Base-by-base conservation (phyloP, 768 basidiomycete species). In the Amanita exitialis region DNA sequence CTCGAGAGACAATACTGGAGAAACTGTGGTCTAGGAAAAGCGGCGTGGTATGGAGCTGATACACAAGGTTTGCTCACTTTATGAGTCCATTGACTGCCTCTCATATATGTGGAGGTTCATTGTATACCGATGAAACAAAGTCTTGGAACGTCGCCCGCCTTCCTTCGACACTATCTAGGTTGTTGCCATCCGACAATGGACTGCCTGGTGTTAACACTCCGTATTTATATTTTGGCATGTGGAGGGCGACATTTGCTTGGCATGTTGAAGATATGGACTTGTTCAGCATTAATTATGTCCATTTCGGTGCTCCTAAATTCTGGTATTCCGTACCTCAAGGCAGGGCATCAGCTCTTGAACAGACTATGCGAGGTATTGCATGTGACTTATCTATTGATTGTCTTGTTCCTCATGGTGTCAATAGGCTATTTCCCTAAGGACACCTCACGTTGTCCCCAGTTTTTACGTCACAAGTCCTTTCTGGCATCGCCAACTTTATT, bases 181-280 rank as follows among this genome's bases (percentile, higher is more conserved):
- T 96, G 23, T 69, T 91, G 0, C 88, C 87, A 0, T 62, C 78
- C 10, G 74, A 82, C 6, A 69, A 73, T 35, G 79, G 83, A 36
- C 71, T 99, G 23, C 94, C 95, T 0, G 96, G 96, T 7, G 96
- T 99, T 44, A 98, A 98, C 61, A 86, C 92, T 2, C 95, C 95
- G 0, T 98, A 98, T 64, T 78, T 98, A 2, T 98, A 98, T 66
- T 98, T 94, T 63, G 96, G 96, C 56, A 98, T 97, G 94, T 99
- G 96, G 96, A 76, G 93, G 46, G 95, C 95, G 20, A 92, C 92
- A 0, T 98, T 98, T 66, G 90, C 93, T 0, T 99, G 96, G 95
- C 96, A 99, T 59, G 96, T 99, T 44, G 96, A 99, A 66, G 96
- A 99, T 66, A 96, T 97, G 90, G 96, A 99, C 62, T 75, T 99